Conservation (phyloP, 2,329 filamentous ascomycete genomes). For the Arthrobotrys sinensis region DNA sequence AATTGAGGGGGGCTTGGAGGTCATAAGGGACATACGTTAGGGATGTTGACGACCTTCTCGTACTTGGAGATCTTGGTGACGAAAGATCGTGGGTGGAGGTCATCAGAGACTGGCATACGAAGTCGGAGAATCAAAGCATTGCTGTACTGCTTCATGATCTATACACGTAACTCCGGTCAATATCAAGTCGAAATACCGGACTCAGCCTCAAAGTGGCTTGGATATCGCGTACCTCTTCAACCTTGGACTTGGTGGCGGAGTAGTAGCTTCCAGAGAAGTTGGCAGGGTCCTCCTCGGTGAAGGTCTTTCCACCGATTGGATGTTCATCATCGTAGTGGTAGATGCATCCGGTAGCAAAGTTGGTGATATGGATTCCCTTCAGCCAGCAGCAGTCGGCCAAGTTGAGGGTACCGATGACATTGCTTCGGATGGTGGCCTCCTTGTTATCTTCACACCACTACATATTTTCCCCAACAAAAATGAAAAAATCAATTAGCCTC, state of each 20-base stretch:
- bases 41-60: slow-evolving; percentile 77
- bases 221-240: slow-evolving; percentile 73
- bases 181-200: background rate
- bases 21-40: slow-evolving; percentile 70
- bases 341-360: slow-evolving; percentile 79
- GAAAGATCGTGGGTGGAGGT: slow-evolving; percentile 78
- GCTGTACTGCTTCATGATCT: slow-evolving; percentile 76
- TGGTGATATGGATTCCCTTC: slow-evolving; percentile 75
- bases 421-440: slow-evolving; percentile 77
- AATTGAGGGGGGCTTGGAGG: background rate
- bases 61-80: slow-evolving; percentile 79
- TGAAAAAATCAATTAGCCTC: slow-evolving; percentile 14
- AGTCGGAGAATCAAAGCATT: slow-evolving; percentile 77
- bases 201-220: background rate
- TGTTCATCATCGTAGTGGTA: slow-evolving; percentile 77
- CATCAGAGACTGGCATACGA: slow-evolving; percentile 79
- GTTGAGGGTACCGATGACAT: slow-evolving; percentile 77
- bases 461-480: slow-evolving; percentile 11
- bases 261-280: slow-evolving; percentile 80
- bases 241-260: slow-evolving; percentile 77
- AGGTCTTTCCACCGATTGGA: slow-evolving; percentile 75
- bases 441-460: slow-evolving; percentile 79
- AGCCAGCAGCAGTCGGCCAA: slow-evolving; percentile 75
- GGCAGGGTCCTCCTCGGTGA: slow-evolving; percentile 75
- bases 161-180: slow-evolving; percentile 16